Conservation (phyloP, 2,329 filamentous ascomycete genomes). For the Neofusicoccum kwambonambiense region DNA sequence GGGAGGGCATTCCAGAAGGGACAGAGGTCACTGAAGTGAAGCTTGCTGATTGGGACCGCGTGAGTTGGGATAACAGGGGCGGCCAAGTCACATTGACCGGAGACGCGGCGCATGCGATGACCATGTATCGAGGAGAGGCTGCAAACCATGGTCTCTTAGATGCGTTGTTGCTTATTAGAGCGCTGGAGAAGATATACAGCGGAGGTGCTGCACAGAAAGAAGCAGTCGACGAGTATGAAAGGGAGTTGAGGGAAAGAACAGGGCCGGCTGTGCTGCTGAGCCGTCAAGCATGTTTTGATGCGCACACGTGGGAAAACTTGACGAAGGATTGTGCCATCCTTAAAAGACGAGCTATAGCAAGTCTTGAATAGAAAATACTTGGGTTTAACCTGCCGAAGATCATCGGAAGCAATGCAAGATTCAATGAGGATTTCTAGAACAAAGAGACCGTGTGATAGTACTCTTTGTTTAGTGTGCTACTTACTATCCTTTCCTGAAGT, state of each 20-base stretch:
- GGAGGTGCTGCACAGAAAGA: conserved; percentile 1
- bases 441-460: too few relatives aligned
- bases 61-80: conserved; percentile 18
- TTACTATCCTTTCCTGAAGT: too few relatives aligned
- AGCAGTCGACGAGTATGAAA: conserved; percentile 19
- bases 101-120: conserved; percentile 10
- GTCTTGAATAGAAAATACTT: background rate
- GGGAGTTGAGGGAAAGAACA: conserved; percentile 18
- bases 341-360: background rate
- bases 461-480: too few relatives aligned
- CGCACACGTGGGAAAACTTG: conserved; percentile 21
- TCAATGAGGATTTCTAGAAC: too few relatives aligned
- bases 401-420: too few relatives aligned
- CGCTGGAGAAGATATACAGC: background rate
- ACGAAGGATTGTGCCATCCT: background rate
- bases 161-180: conserved; percentile 13
- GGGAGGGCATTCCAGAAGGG: conserved; percentile 19
- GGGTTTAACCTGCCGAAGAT: too few relatives aligned
- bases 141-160: conserved; percentile 22
- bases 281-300: conserved; percentile 23
- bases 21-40: conserved; percentile 20
- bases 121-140: conserved; percentile 22
- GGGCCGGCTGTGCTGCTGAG: conserved; percentile 19
- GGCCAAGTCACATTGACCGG: background rate
- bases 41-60: conserved; percentile 21